Evolutionary conservation across 139 green algal species (phyloP), one percentile per base, ranked within the genome.

Genomic region (Coelastrella sp.): DNA sequence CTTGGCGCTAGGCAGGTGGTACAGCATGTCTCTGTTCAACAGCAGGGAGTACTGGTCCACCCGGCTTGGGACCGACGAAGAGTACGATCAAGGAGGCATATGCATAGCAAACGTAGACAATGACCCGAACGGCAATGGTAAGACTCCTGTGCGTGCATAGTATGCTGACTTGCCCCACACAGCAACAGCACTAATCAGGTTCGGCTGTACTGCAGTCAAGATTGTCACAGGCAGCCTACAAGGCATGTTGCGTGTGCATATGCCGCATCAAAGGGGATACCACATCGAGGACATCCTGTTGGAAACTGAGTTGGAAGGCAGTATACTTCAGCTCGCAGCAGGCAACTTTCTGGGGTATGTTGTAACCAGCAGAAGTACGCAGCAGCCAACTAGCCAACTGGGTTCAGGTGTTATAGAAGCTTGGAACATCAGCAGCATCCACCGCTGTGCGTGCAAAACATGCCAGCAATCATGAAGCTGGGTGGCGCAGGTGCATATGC

Each of bases 161-260:
- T 77, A 17, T 32, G 14, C 14, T 22, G 71, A 17, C 71, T 13
- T 77, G 71, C 10, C 7, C 14, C 76, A 14, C 85, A n/a, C 23
- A 23, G 83, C 32, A 59, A 22, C 74, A 4, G 74, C 5, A 11
- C 22, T 80, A 22, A 80, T 13, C 47, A 80, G 88, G 4, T 92
- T 60, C 20, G 64, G 83, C 61, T 92, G 68, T 56, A 59, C 8
- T 77, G 71, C 93, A 95, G 92, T 83, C 84, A 97, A 96, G 68
- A 92, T 97, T 84, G 54, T 95, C 4, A 95, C 93, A 4, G 95
- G 94, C n/a, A 96, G 92, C 86, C 88, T 97, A 61, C 68, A 94
- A 65, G 95, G 95, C 87, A 90, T 93, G 85, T 92, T 97, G 92
- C 92, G 94, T 2, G 75, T 97, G 5, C 95, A 95, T 90, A 73